Evolutionary conservation across 192 early-diverging fungal genomes (phyloP), one percentile per base, ranked within the genome.

Genomic region (Fimicolochytrium jonesii): DNA sequence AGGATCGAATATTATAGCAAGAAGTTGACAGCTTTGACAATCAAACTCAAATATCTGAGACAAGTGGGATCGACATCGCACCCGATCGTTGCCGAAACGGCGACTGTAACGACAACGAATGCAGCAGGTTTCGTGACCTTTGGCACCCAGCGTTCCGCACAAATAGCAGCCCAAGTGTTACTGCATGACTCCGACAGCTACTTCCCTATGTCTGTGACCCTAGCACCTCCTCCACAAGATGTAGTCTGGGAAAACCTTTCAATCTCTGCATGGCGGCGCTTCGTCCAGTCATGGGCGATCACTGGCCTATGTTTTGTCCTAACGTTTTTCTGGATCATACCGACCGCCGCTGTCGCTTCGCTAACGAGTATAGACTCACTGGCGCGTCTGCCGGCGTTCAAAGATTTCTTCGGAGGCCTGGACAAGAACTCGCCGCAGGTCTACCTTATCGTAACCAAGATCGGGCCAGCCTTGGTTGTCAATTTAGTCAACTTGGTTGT

Each of bases 91-190:
- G 53, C 15, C 28, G 28, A 62, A 30, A 63, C 29, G 3, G 22
- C 59, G 1, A 28, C 51, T 15, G 30, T 48, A 1, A 54, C 59
- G 32, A 70, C 55, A 1, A 54, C 59, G 32, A 70, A 58, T 25
- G 66, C 69, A 11, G 66, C 76, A 9, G 80, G 61, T 1, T 82
- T 82, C 62, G 77, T 82, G 3, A 82, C 80, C 3, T 82, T 82
- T 56, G 64, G 63, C 22, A 58, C 69, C 5, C 74, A 74, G 46
- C 35, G 67, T 29, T 29, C 64, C n/a, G 75, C 75, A 20, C 64
- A 68, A 45, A 67, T 80, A 23, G 79, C 74, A 0, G 41, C 29
- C 22, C 75, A 78, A 60, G 48, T 76, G 9, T 61, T 75, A 5
- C 44, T 78, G 11, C 61, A 66, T 43, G 42, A 51, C n/a, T 61